A percentile compares a stretch with the other conserved stretches of the same genome.
Evolutionary conservation across 805 yeast species (phyloP).

Genomic region (Cyberlindnera japonica): DNA sequence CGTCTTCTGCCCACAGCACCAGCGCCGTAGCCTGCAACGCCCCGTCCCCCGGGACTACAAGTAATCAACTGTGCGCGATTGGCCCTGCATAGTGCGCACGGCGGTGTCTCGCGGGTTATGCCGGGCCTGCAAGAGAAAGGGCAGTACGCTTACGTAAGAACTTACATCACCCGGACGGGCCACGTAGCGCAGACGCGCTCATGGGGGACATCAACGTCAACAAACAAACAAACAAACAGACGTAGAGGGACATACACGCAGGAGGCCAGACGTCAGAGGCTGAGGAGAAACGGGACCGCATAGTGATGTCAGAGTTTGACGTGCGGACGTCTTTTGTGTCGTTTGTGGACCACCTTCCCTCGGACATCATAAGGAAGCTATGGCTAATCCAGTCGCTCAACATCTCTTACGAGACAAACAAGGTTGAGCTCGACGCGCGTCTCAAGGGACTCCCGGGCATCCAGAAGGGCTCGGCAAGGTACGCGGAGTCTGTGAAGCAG

Average conservation of each 20-base stretch:
- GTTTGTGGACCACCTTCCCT: constrained; percentile 40
- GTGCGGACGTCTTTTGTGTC: constrained; percentile 37
- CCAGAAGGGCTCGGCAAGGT: constrained; percentile 5
- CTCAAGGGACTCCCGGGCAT: constrained; percentile 14
- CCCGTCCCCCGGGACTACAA: neutral
- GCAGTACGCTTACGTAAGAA: constrained; percentile 2
- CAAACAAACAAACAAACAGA: neutral
- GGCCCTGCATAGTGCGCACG: constrained; percentile 17
- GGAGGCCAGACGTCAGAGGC: no score
- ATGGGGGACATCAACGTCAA: neutral
- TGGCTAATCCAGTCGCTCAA: constrained; percentile 39
- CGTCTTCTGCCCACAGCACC: no score
- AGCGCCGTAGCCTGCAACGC: no score
- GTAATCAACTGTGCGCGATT: constrained; percentile 16
- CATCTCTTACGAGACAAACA: constrained; percentile 17
- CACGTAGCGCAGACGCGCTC: constrained; percentile 1
- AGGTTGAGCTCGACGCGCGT: constrained; percentile 15
- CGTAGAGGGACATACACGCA: no score
- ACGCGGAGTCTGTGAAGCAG: constrained; percentile 9
- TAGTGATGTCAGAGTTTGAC: constrained; percentile 28
- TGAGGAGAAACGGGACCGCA: no score
- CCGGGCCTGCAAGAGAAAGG: no score
- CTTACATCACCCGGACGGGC: constrained; percentile 2
- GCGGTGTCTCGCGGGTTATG: constrained; percentile 1
- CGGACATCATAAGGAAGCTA: constrained; percentile 39